Percentiles rank a stretch among this genome's conserved stretches.
These are phyloP conservation scores for Stylosanthes scabra DNA, from an alignment of 331 rosid species.

Conservation along the genomic window DNA sequence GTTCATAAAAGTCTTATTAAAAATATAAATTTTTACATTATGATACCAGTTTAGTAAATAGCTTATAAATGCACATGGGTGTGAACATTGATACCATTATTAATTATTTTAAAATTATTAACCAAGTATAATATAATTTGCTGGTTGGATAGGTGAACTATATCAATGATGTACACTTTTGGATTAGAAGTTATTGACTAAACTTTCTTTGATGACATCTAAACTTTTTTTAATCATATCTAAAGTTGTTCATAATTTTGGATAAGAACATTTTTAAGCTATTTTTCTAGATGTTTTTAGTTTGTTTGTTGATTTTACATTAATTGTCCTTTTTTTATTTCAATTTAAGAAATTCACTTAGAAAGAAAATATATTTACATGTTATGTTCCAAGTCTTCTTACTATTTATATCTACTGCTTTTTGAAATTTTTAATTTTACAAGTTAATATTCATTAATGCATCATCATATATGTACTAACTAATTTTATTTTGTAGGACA, in stretches of 20 bases:
- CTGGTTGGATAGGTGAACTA: slow-evolving; percentile 17
- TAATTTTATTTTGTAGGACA: slow-evolving; percentile 51
- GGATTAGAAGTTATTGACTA: slow-evolving; percentile 11
- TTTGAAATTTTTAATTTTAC: slow-evolving; percentile 22
- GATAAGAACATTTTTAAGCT: slow-evolving; percentile 1
- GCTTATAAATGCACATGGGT: slow-evolving; percentile 11
- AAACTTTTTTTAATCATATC: not conserved
- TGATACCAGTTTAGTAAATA: slow-evolving; percentile 15
- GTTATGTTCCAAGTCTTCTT: not conserved
- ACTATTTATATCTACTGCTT: not conserved
- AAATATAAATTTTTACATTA: not conserved
- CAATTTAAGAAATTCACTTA: slow-evolving; percentile 24
- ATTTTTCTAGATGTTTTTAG: not conserved
- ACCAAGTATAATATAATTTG: slow-evolving; percentile 14
- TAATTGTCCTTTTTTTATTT: not conserved
- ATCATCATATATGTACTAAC: slow-evolving; percentile 18
- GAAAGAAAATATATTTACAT: slow-evolving; percentile 20
- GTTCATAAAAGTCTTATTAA: not conserved
- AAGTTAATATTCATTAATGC: slow-evolving; percentile 2
- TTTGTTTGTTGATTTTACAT: slow-evolving; percentile 6
- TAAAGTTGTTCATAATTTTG: not conserved
- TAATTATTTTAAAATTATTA: not conserved
- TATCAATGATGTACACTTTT: not conserved
- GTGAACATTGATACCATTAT: slow-evolving; percentile 4
- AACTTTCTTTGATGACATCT: not conserved